Conservation (phyloP, 108 stramenopile species). For the Nitzschia palea region DNA sequence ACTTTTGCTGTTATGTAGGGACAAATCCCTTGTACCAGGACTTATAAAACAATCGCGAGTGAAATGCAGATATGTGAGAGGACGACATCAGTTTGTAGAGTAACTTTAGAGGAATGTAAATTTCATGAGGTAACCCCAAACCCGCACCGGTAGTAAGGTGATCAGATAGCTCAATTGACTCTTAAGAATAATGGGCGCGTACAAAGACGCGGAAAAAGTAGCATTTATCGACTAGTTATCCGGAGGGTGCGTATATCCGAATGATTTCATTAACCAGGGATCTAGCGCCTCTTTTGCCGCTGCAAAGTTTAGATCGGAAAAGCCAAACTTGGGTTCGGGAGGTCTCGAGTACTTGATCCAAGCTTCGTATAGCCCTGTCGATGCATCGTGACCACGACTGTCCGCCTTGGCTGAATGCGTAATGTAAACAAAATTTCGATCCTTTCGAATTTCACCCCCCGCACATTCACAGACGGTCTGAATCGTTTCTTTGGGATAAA, state of each 20-base stretch:
- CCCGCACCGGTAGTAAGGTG: too few species aligned
- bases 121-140: too few species aligned
- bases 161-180: too few species aligned
- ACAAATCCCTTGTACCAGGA: too few species aligned
- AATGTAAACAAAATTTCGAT: slow-evolving; percentile 52
- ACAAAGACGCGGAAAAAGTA: too few species aligned
- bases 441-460: slow-evolving; percentile 64
- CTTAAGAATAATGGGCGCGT: too few species aligned
- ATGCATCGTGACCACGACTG: slow-evolving; percentile 68
- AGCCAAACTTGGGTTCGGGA: slow-evolving; percentile 41
- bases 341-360: slow-evolving; percentile 76
- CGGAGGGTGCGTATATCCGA: slow-evolving; percentile 69
- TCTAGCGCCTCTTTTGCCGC: slow-evolving; percentile 42
- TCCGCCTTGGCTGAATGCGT: slow-evolving; percentile 74
- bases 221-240: too few species aligned
- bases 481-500: slow-evolving; percentile 53
- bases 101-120: too few species aligned
- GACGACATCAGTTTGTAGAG: too few species aligned
- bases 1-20: too few species aligned
- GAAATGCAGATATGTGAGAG: too few species aligned
- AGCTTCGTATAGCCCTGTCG: slow-evolving; percentile 65
- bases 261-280: slow-evolving; percentile 47
- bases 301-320: slow-evolving; percentile 52
- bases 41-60: too few species aligned
- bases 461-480: slow-evolving; percentile 72